These are phyloP conservation scores for Glomus cerebriforme DNA, from an alignment of 192 early-diverging fungal species.

Conservation along the genomic window DNA sequence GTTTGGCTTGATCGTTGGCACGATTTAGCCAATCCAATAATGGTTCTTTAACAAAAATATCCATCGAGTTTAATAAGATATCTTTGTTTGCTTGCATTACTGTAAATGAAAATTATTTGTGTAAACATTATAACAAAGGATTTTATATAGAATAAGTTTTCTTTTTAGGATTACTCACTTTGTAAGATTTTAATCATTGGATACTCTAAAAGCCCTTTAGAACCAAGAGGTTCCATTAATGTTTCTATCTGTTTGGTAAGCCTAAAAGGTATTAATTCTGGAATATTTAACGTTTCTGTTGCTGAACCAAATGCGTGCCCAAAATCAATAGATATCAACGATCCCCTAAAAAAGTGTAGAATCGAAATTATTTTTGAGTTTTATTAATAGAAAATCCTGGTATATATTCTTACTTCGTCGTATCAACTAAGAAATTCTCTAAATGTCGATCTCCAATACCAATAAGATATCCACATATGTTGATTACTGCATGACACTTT, in stretches of 20 bases:
- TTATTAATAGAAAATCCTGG: background rate
- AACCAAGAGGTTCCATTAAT: constrained; percentile 68
- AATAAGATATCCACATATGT: constrained; percentile 53
- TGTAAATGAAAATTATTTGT: background rate
- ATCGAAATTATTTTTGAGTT: background rate
- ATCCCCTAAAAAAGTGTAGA: constrained; percentile 58
- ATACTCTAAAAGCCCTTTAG: constrained; percentile 59
- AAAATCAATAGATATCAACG: constrained; percentile 78
- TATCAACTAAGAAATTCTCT: constrained; percentile 75
- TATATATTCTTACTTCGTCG: background rate
- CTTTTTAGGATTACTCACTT: background rate
- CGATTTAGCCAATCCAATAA: constrained; percentile 78
- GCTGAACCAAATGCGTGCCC: constrained; percentile 86
- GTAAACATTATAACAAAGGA: background rate
- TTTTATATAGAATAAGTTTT: background rate
- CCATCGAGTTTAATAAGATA: constrained; percentile 70
- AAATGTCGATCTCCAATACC: constrained; percentile 78
- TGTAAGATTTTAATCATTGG: constrained; percentile 71
- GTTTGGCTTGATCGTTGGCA: constrained; percentile 61
- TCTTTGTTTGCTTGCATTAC: constrained; percentile 64
- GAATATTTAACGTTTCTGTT: constrained; percentile 73
- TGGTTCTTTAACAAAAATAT: constrained; percentile 82
- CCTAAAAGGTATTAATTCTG: constrained; percentile 77
- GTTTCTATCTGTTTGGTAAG: constrained; percentile 68
- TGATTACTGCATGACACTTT: constrained; percentile 67